Base-by-base conservation (phyloP, 306 rosid species). In the Prunus mira region DNA sequence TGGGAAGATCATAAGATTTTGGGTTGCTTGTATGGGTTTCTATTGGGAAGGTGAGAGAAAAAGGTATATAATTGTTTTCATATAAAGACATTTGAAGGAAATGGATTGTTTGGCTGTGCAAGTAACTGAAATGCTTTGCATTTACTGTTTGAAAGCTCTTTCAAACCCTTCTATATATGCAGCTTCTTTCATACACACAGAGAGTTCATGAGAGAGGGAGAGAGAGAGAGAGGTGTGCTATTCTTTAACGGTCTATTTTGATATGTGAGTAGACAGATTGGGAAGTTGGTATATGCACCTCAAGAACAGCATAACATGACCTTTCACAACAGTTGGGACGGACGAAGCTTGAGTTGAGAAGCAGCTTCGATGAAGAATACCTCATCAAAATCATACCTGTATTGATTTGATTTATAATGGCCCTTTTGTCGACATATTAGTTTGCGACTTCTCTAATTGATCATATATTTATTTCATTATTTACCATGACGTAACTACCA, bases 41-140 rank as follows among this genome's bases (percentile, higher is more conserved):
- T 61, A 61, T 84, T 91, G 84, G 81, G 81, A 80, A 81, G 80
- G 83, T 87, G 78, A 81, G 79, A 73, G 83, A 49, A 68, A 85
- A 89, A 89, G 90, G 97, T 89, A 28, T 47, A 78, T 89, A 38
- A 89, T 87, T 87, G 86, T 86, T 91, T 91, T 89, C 93, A 89
- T 79, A 89, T 12, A 82, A 49, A 76, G 90, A 89, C 86, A 78
- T 73, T 83, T 86, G 76, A 81, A 80, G 73, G 76, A 84, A 72
- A 82, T 84, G 80, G 76, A 82, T 69, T 78, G 80, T 75, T 84
- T 81, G 87, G 51, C 71, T 61, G 52, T 75, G 84, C 86, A 88
- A 88, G 86, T 84, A 81, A 83, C 84, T 60, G 84, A 80, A 81
- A 77, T 64, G 51, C 76, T 80, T 87, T 68, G 67, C 80, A 76